These are phyloP conservation scores for Hibiscus syriacus DNA, from an alignment of 345 rosid genomes.

Conservation along the genomic window DNA sequence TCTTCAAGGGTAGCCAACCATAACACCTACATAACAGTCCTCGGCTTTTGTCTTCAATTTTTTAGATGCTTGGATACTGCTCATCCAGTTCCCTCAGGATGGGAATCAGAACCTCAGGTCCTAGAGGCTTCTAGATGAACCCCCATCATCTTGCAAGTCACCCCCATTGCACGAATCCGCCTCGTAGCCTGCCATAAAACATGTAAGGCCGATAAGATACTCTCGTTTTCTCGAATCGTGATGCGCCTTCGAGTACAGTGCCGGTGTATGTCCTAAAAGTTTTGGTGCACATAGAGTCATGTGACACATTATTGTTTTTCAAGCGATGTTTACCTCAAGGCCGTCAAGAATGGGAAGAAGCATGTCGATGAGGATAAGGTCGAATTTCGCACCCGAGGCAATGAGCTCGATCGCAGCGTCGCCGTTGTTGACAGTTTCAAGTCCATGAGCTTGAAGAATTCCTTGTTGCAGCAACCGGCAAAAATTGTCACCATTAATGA, in stretches of 20 bases:
- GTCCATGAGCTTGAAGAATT: not conserved
- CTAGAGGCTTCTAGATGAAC: slow-evolving; percentile 9
- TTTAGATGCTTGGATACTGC: not conserved
- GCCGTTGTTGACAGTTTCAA: not conserved
- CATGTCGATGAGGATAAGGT: slow-evolving; percentile 9
- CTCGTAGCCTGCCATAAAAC: not conserved
- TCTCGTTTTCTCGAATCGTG: no score
- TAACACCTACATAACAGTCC: not conserved
- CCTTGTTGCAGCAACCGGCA: not conserved
- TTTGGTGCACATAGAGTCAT: no score
- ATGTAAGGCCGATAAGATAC: no score
- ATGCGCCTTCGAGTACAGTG: no score
- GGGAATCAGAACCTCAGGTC: not conserved
- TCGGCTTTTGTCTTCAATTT: not conserved
- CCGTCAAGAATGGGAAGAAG: slow-evolving; percentile 6
- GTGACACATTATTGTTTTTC: no score
- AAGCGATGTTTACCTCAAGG: not conserved
- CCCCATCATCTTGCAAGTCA: not conserved
- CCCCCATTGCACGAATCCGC: slow-evolving; percentile 9
- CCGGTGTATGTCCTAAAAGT: no score
- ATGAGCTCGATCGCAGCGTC: not conserved
- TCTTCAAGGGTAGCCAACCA: not conserved
- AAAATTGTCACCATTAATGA: not conserved
- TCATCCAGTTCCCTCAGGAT: slow-evolving; percentile 13
- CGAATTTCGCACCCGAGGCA: no score